phyloP scores from a whole-genome alignment of 345 rosid species.

The Gossypium mustelinum region DNA sequence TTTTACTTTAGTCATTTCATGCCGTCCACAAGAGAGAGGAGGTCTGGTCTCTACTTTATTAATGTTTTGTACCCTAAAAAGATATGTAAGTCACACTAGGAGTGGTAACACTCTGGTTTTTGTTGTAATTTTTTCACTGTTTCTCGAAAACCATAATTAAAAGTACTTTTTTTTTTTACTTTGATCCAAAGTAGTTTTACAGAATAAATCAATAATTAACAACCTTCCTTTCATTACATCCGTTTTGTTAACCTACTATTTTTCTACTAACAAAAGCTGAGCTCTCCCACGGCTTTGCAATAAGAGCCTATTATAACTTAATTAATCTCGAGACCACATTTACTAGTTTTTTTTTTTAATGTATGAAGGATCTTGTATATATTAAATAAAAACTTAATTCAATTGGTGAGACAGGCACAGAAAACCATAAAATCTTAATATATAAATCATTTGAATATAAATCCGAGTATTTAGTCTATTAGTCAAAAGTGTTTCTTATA shows the following conservation, averaged over 20 bases:
- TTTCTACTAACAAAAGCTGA: background rate
- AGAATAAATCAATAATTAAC: background rate
- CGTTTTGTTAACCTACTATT: background rate
- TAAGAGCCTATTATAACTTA: background rate
- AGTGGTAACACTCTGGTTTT: background rate
- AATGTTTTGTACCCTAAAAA: conserved; percentile 1
- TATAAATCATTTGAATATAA: too few relatives aligned
- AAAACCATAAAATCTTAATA: too few relatives aligned
- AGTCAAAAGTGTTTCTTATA: too few relatives aligned
- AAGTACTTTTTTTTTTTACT: too few relatives aligned
- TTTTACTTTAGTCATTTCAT: conserved; percentile 1
- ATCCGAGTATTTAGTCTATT: too few relatives aligned
- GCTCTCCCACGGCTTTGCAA: background rate
- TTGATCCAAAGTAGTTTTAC: background rate
- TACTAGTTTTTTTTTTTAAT: too few relatives aligned
- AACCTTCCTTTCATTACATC: background rate
- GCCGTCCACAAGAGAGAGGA: background rate
- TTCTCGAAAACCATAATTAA: background rate
- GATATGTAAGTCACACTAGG: background rate
- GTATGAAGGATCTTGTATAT: too few relatives aligned
- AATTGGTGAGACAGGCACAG: too few relatives aligned
- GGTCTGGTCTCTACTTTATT: background rate
- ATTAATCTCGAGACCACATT: background rate
- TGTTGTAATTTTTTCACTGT: background rate
- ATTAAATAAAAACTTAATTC: too few relatives aligned